A percentile compares a stretch with the other conserved stretches of the same genome.
Conservation (phyloP, 257 asterid genomes). For the Ilex asprella region DNA sequence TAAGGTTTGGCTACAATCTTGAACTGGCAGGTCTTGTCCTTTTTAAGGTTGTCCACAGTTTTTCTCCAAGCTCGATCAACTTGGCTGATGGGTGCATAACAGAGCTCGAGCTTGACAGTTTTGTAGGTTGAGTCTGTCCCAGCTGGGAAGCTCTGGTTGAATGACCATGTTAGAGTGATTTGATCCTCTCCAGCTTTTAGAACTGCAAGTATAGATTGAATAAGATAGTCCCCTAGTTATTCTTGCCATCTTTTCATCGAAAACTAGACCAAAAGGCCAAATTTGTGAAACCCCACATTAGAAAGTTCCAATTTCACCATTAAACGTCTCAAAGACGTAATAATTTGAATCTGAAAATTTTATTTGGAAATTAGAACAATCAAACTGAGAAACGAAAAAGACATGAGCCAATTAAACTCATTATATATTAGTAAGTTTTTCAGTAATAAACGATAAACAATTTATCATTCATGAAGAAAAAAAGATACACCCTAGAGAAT, state of each 20-base stretch:
- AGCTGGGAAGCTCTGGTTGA: constrained; percentile 22
- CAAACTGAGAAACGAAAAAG: too few relatives aligned
- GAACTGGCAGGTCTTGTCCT: constrained; percentile 74
- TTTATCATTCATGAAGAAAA: too few relatives aligned
- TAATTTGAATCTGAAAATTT: too few relatives aligned
- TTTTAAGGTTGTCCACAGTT: constrained; percentile 36
- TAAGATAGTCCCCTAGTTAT: not conserved
- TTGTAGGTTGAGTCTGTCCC: constrained; percentile 42
- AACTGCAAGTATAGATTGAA: constrained; percentile 23
- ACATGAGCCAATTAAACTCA: too few relatives aligned
- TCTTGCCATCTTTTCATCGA: not conserved
- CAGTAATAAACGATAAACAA: too few relatives aligned
- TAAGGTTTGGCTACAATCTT: constrained; percentile 36
- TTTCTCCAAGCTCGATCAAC: constrained; percentile 70
- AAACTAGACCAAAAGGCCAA: too few relatives aligned
- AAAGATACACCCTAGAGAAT: too few relatives aligned
- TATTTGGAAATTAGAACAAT: too few relatives aligned
- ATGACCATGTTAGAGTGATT: constrained; percentile 43
- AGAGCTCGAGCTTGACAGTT: constrained; percentile 37
- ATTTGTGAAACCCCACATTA: too few relatives aligned
- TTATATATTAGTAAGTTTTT: too few relatives aligned
- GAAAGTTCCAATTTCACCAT: too few relatives aligned
- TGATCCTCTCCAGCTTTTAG: constrained; percentile 44
- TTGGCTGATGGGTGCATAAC: constrained; percentile 78
- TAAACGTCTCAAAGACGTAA: too few relatives aligned